Evolutionary conservation across 306 rosid genomes (phyloP), one percentile per base, ranked within the genome.

Genomic region (Quercus mongolica): DNA sequence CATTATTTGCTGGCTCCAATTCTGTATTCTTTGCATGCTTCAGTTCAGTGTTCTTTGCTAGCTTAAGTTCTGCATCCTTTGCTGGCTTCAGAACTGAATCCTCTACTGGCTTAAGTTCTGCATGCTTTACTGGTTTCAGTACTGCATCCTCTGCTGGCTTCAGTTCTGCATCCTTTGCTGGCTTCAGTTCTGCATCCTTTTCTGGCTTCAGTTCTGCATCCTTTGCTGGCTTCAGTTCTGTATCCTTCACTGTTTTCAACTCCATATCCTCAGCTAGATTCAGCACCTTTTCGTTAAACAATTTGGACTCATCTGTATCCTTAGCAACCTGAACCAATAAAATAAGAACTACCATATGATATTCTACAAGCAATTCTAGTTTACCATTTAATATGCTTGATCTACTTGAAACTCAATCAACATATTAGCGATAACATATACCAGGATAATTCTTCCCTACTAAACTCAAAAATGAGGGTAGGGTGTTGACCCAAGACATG

Each of bases 251-350:
- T 67, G 15, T 19, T 67, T 33, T 35, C 13, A 33, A 74, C 49
- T 74, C 84, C 6, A 25, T 19, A 61, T 77, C 49, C 23, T 86
- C 85, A 83, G 77, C 87, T 51, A 73, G 78, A 65, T 77, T 72
- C 75, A 72, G 59, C 71, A 65, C 76, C 63, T 63, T 67, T 13
- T 81, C 84, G 61, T 76, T 80, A 76, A 74, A 75, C 82, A 74
- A 80, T 74, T 21, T 63, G 19, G 81, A 73, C 31, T 76, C 75
- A 35, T 76, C 87, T 84, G 57, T 76, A 54, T 76, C 84, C 84
- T 74, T 82, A 46, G 69, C 54, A 84, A 71, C 79, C 97, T 87
- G 80, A 64, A 28, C n/a, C 26, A 64, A 14, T 28, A 49, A 44
- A 68, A 55, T 64, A 19, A 64, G 70, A 73, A 69, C 70, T 46